These are phyloP conservation scores for Mycena galopus DNA, from an alignment of 768 basidiomycete species.

Conservation along the genomic window DNA sequence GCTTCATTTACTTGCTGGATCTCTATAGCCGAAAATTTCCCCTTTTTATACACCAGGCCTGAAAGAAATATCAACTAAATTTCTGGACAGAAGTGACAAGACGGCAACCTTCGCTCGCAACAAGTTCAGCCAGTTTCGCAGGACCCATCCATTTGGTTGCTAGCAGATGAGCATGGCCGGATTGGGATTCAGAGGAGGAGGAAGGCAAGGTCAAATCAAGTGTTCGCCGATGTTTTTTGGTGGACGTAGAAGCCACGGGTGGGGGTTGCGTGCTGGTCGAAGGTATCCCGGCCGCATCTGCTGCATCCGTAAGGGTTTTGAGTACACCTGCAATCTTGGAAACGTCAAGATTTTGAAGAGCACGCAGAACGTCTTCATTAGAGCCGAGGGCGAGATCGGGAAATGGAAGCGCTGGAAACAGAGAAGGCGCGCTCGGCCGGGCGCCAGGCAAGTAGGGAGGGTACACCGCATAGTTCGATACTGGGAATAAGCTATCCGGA, in stretches of 20 bases:
- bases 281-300: slow-evolving; percentile 43
- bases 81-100: not conserved
- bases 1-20: slow-evolving; percentile 74
- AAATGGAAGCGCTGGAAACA: slow-evolving; percentile 43
- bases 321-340: slow-evolving; percentile 78
- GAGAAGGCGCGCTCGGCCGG: slow-evolving; percentile 23
- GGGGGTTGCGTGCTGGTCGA: slow-evolving; percentile 29
- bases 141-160: slow-evolving; percentile 86
- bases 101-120: slow-evolving; percentile 71
- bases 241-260: slow-evolving; percentile 39
- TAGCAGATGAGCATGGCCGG: slow-evolving; percentile 75
- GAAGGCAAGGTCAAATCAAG: slow-evolving; percentile 57
- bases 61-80: slow-evolving; percentile 17
- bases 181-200: slow-evolving; percentile 55
- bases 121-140: slow-evolving; percentile 75
- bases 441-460: slow-evolving; percentile 10
- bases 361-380: slow-evolving; percentile 81
- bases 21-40: slow-evolving; percentile 87
- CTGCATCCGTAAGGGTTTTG: slow-evolving; percentile 70
- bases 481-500: slow-evolving; percentile 13
- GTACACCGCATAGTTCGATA: not conserved
- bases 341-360: slow-evolving; percentile 79
- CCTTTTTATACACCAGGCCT: slow-evolving; percentile 91
- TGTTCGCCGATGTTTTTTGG: slow-evolving; percentile 43
- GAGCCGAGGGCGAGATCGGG: slow-evolving; percentile 62